These are phyloP conservation scores for Tolypocladium nubicola DNA, from an alignment of 2,329 filamentous ascomycete genomes.

Conservation along the genomic window DNA sequence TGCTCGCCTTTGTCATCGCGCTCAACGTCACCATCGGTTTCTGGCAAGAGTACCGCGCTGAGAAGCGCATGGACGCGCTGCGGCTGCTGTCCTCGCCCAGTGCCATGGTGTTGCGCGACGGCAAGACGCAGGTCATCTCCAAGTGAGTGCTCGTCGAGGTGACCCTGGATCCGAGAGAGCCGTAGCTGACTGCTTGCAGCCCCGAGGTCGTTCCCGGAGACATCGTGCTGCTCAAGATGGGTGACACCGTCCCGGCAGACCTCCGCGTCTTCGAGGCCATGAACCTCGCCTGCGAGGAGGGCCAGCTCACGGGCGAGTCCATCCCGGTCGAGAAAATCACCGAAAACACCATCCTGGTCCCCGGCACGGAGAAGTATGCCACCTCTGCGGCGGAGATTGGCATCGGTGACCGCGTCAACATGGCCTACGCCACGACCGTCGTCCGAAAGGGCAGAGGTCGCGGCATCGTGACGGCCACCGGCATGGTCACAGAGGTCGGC, in stretches of 20 bases:
- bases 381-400: constrained; percentile 40
- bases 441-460: constrained; percentile 64
- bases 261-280: constrained; percentile 60
- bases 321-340: constrained; percentile 58
- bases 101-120: constrained; percentile 50
- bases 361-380: constrained; percentile 34
- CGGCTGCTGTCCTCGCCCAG: constrained; percentile 52
- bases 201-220: constrained; percentile 62
- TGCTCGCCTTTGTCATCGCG: constrained; percentile 55
- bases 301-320: constrained; percentile 67
- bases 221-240: constrained; percentile 55
- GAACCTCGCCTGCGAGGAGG: constrained; percentile 73
- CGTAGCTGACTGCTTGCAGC: constrained; percentile 21
- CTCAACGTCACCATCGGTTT: constrained; percentile 62
- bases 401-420: constrained; percentile 63
- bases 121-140: constrained; percentile 44
- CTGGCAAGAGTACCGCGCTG: constrained; percentile 52
- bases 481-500: constrained; percentile 62
- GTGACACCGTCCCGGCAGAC: constrained; percentile 67
- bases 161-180: too few relatives aligned
- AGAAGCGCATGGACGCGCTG: constrained; percentile 57
- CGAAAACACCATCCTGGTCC: constrained; percentile 33
- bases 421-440: constrained; percentile 64
- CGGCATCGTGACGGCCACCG: constrained; percentile 63
- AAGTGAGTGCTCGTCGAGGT: constrained; percentile 31